Evolutionary conservation across 148 eudicot species (phyloP).

Genomic region (Nepenthes mirabilis): DNA sequence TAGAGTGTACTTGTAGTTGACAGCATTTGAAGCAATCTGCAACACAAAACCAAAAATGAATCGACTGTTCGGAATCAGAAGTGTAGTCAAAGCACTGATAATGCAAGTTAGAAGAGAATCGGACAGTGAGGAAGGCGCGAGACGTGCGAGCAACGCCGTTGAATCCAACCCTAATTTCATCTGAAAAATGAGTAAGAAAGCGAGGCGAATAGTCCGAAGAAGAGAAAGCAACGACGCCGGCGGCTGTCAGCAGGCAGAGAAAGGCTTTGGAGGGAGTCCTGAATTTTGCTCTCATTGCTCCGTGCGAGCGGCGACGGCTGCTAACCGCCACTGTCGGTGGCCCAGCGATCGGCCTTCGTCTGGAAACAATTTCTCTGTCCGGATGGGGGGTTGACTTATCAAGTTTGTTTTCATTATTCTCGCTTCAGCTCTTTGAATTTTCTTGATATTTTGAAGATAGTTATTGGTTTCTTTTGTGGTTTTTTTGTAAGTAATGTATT

Average conservation of each 20-base stretch:
- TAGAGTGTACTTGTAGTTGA: slow-evolving; percentile 74
- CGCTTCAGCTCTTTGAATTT: too few relatives aligned
- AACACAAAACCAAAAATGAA: neutral
- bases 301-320: too few relatives aligned
- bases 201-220: slow-evolving; percentile 8
- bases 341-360: too few relatives aligned
- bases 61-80: neutral
- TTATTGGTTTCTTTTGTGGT: too few relatives aligned
- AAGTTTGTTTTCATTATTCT: too few relatives aligned
- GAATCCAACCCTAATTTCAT: slow-evolving; percentile 22
- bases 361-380: too few relatives aligned
- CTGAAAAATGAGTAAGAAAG: slow-evolving; percentile 9
- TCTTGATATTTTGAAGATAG: too few relatives aligned
- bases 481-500: too few relatives aligned
- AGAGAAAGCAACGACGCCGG: slow-evolving; percentile 27
- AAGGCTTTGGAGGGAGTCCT: neutral
- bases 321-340: neutral
- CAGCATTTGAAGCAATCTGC: slow-evolving; percentile 48
- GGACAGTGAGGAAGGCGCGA: slow-evolving; percentile 58
- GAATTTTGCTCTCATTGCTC: too few relatives aligned
- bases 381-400: too few relatives aligned
- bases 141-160: slow-evolving; percentile 57
- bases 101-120: slow-evolving; percentile 1
- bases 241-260: slow-evolving; percentile 25
- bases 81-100: neutral